Evolutionary conservation across 148 eudicot species (phyloP).

Genomic region (Vaccinium corymbosum): DNA sequence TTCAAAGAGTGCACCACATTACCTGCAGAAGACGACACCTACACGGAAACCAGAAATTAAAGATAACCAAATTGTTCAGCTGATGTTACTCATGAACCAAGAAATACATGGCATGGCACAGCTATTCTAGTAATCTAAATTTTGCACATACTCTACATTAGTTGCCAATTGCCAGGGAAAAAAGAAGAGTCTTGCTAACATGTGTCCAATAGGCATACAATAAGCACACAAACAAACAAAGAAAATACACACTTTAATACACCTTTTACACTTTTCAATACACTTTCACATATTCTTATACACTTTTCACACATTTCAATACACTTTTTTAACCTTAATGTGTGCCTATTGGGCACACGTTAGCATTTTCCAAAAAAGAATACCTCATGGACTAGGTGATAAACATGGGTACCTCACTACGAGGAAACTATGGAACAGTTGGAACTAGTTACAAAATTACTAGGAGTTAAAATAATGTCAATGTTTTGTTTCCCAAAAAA

Average conservation of each 20-base stretch:
- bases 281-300: no score
- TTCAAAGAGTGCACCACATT: conserved; percentile 59
- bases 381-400: background rate
- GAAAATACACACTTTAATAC: no score
- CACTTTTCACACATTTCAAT: no score
- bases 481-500: background rate
- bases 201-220: no score
- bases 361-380: no score
- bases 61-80: background rate
- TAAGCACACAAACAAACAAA: no score
- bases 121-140: background rate
- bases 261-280: no score
- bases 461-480: background rate
- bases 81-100: background rate
- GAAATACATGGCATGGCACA: background rate
- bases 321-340: no score
- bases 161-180: background rate
- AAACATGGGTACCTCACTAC: background rate
- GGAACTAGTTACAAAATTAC: background rate
- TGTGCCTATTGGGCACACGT: no score
- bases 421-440: background rate
- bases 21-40: conserved; percentile 81
- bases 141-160: background rate
- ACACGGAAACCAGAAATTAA: conserved; percentile 21
- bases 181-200: no score